Evolutionary conservation across 1,284 basidiomycete genomes (phyloP).

Genomic region (Rhodofomes roseus): DNA sequence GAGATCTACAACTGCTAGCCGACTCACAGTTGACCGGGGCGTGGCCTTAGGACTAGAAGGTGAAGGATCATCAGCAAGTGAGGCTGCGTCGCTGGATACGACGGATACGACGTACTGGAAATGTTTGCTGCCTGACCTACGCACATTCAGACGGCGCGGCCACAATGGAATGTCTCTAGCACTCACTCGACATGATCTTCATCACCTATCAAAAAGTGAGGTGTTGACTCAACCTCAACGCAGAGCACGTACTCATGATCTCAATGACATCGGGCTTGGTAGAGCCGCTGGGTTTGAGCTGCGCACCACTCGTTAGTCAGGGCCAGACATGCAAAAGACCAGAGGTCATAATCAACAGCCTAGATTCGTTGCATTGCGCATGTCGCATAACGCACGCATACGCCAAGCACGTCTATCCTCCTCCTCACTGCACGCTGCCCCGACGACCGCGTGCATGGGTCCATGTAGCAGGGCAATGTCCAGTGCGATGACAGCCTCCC

Average conservation of each 20-base stretch:
- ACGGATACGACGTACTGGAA: constrained; percentile 2
- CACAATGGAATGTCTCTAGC: not conserved
- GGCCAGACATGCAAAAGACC: not conserved
- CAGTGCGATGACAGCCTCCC: too few species aligned
- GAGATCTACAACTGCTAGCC: not conserved
- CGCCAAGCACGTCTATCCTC: too few species aligned
- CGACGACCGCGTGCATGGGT: too few species aligned
- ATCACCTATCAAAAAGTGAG: not conserved
- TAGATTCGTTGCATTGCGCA: too few species aligned
- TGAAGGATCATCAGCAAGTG: not conserved
- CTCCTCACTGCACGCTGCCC: too few species aligned
- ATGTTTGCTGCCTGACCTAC: not conserved
- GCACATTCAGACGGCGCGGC: not conserved
- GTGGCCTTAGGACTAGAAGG: not conserved
- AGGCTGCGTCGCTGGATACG: too few species aligned
- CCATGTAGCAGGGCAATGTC: too few species aligned
- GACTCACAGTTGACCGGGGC: not conserved
- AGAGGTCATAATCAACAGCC: too few species aligned
- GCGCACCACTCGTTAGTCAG: not conserved
- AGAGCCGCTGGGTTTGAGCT: not conserved
- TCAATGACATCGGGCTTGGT: not conserved
- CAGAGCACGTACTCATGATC: not conserved
- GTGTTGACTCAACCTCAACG: not conserved
- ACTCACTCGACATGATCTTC: constrained; percentile 1
- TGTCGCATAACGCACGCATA: too few species aligned